Base-by-base conservation (phyloP, 768 basidiomycete genomes). In the Pulveroboletus sp. region DNA sequence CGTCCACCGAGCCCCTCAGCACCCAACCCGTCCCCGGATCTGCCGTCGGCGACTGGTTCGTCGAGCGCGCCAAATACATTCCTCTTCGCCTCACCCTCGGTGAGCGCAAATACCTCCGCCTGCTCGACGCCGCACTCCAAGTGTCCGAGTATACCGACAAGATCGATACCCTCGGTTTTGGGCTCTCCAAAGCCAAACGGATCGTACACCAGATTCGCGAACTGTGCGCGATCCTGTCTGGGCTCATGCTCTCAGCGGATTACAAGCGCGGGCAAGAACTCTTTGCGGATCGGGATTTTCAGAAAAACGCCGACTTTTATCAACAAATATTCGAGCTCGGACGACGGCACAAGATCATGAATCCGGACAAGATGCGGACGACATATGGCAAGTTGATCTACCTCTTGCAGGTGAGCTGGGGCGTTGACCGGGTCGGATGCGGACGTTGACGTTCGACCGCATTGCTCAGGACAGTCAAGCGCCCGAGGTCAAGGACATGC, bases 61-160 rank as follows among this genome's bases (percentile, higher is more conserved):
- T 90, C 45, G 86, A 91, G 54, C 81, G 90, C 31, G 74, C 89
- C 20, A 86, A 86, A 64, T 89, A 72, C 66, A 91, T 92, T 46
- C 90, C 90, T 0, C 67, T 92, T 24, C 88, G 90, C 20, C 73
- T 93, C 24, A 84, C 83, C 2, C 70, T 88, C 36, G 61, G 62
- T 37, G 90, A 93, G 66, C 86, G 90, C 55, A 93, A 93, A 67
- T 88, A 76, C 64, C 83, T 93, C 48, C 86, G 90, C 23, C 78
- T 93, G 5, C 75, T 93, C 41, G 90, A 93, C 50, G 90, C 89
- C 9, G 90, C 90, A 3, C 77, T 93, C 34, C 79, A 80, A 42
- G 89, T 90, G 31, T 89, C 86, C 14, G 90, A 93, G 64, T 92
- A 92, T 63, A 93, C 90, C 36, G 90, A 93, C 73, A 90, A 89